Evolutionary conservation across 441 rosid genomes (phyloP).

Genomic region (Gossypium armourianum): DNA sequence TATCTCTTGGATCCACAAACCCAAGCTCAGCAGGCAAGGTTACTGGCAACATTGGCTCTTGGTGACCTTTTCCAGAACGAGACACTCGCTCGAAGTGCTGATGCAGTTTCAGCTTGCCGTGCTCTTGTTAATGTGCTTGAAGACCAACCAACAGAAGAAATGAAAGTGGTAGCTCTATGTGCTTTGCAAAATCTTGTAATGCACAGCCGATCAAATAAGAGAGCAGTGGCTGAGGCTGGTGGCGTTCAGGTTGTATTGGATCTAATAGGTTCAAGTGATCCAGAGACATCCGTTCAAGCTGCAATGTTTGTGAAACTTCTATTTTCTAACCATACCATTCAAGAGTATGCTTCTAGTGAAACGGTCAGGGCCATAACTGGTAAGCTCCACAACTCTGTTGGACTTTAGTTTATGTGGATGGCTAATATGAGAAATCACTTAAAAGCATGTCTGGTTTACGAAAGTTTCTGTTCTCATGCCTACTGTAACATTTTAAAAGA

Average conservation of each 20-base stretch:
- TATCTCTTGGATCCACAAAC: constrained; percentile 98
- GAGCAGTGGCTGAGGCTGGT: constrained; percentile 99
- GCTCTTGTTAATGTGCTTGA: constrained; percentile 95
- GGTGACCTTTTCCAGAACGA: constrained; percentile 98
- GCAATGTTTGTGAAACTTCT: constrained; percentile 92
- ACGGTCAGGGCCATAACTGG: constrained; percentile 99
- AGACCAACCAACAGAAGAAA: constrained; percentile 99
- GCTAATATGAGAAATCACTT: constrained; percentile 9
- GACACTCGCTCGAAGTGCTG: constrained; percentile 85
- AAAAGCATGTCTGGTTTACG: not conserved
- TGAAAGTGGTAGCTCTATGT: constrained; percentile 98
- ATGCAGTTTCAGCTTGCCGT: constrained; percentile 95
- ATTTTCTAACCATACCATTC: constrained; percentile 93
- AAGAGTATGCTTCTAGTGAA: constrained; percentile 97
- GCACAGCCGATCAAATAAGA: constrained; percentile 89
- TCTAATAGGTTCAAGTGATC: constrained; percentile 91
- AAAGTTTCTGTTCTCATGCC: not conserved
- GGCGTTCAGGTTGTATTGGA: constrained; percentile 97
- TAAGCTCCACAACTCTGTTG: constrained; percentile 23
- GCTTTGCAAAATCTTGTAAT: constrained; percentile 96
- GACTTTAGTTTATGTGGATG: not conserved
- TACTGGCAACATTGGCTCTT: constrained; percentile 89
- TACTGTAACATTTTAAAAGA: constrained; percentile 6
- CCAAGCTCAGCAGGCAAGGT: constrained; percentile 89
- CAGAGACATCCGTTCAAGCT: constrained; percentile 96